Evolutionary conservation across 163 green algal species (phyloP).

Genomic region (Chlorella variabilis): DNA sequence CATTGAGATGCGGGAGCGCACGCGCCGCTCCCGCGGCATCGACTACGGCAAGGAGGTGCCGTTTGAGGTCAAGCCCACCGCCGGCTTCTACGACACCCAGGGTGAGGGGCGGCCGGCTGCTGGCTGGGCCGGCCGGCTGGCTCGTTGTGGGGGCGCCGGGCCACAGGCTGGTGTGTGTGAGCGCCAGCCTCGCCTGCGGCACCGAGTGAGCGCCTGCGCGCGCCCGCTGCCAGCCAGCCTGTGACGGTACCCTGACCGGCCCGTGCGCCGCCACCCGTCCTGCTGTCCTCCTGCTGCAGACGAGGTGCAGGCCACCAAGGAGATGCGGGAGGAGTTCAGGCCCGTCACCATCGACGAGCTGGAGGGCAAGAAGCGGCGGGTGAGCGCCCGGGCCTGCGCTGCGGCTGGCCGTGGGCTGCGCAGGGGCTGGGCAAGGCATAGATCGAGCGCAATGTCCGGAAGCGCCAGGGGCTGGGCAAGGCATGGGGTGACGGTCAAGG

Average conservation of each 20-base stretch:
- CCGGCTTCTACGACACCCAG: slow-evolving; percentile 88
- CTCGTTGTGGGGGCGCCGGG: too few relatives aligned
- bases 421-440: too few relatives aligned
- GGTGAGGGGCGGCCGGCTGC: not conserved
- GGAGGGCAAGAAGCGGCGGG: slow-evolving; percentile 79
- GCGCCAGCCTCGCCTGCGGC: too few relatives aligned
- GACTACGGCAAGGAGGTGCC: slow-evolving; percentile 97
- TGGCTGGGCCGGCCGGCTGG: too few relatives aligned
- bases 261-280: not conserved
- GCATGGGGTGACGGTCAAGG: too few relatives aligned
- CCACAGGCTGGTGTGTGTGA: too few relatives aligned
- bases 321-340: slow-evolving; percentile 84
- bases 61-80: slow-evolving; percentile 91
- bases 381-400: not conserved
- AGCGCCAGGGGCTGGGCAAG: too few relatives aligned
- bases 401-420: too few relatives aligned
- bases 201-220: too few relatives aligned
- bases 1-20: slow-evolving; percentile 73
- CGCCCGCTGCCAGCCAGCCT: not conserved
- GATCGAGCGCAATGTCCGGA: too few relatives aligned
- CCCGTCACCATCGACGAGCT: slow-evolving; percentile 90
- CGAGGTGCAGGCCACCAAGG: slow-evolving; percentile 75
- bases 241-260: not conserved
- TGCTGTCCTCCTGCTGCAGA: slow-evolving; percentile 34
- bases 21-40: slow-evolving; percentile 62